These are phyloP conservation scores for Kokia cookei DNA, from an alignment of 441 rosid genomes.

Conservation along the genomic window DNA sequence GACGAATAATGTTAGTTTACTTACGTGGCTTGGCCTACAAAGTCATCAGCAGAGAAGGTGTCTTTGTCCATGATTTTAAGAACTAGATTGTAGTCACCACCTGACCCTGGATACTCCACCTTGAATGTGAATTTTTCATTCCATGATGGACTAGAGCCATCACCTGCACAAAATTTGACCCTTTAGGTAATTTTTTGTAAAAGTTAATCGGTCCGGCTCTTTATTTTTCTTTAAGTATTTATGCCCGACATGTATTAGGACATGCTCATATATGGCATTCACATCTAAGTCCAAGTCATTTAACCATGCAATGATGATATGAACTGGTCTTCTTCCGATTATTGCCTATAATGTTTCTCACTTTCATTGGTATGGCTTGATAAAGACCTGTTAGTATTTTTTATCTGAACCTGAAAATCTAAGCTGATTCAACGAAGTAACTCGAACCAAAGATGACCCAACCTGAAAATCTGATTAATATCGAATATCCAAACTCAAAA, in stretches of 20 bases:
- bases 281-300: too few relatives aligned
- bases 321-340: background rate
- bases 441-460: too few relatives aligned
- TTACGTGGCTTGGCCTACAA: conserved; percentile 69
- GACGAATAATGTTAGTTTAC: background rate
- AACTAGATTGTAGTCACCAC: conserved; percentile 44
- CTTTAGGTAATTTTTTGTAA: background rate
- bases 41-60: conserved; percentile 63
- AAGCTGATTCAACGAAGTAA: too few relatives aligned
- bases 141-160: conserved; percentile 66
- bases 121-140: conserved; percentile 53
- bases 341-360: background rate
- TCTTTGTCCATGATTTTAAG: conserved; percentile 80
- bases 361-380: background rate
- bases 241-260: background rate
- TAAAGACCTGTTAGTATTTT: too few relatives aligned
- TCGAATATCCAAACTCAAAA: too few relatives aligned
- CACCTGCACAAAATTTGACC: conserved; percentile 26
- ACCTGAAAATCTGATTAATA: too few relatives aligned
- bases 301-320: too few relatives aligned
- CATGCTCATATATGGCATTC: background rate
- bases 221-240: background rate
- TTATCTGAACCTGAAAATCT: too few relatives aligned
- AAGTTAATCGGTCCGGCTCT: background rate
- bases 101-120: conserved; percentile 71